Evolutionary conservation across 2,329 filamentous ascomycete genomes (phyloP), one percentile per base, ranked within the genome.

Genomic region (Claviceps purpurea): DNA sequence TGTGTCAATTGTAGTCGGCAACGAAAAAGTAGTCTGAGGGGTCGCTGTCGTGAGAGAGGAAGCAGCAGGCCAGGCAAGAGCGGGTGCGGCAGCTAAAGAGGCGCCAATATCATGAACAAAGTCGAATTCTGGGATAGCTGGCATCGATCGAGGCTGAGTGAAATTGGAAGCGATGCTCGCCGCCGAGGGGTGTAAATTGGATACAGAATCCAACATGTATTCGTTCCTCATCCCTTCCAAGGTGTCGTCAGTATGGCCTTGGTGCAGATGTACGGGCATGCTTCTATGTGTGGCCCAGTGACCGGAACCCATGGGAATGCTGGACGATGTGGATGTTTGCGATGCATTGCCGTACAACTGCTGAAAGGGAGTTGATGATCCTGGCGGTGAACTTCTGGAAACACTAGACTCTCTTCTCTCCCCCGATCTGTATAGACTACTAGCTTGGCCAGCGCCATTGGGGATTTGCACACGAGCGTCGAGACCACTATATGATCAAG

Each of bases 1-100:
- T 8, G 41, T 26, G 16, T 46, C 24, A 11, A 52, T 20, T 22
- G 43, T 18, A 18, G 72, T 58, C 10, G 58, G 69, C 2, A 74
- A 73, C 2, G 74, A 76, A 56, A 71, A 76, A 24, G 64, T 65
- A 60, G 73, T 75, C 45, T 71, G 71, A 7, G 73, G 66, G n/a
- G 70, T 64, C 13, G 74, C 74, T 3, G 73, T 73, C 3, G 67
- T 59, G 64, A 72, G 70, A 5, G 65, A 65, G 8, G 73, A 67
- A 48, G 59, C 61, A 30, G 73, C 72, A 38, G 65, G 64, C 60
- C 64, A 67, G 30, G 58, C 41, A 8, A 58, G 44, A 20, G 53
- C 55, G 38, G 62, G 51, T 2, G 60, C 49, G 14, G 39, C 52
- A 20, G 54, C 51, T 26, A 58, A 57, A 5, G 61, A 56, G 34